Evolutionary conservation across 139 green algal genomes (phyloP).

Genomic region (Picochlorum sp.): DNA sequence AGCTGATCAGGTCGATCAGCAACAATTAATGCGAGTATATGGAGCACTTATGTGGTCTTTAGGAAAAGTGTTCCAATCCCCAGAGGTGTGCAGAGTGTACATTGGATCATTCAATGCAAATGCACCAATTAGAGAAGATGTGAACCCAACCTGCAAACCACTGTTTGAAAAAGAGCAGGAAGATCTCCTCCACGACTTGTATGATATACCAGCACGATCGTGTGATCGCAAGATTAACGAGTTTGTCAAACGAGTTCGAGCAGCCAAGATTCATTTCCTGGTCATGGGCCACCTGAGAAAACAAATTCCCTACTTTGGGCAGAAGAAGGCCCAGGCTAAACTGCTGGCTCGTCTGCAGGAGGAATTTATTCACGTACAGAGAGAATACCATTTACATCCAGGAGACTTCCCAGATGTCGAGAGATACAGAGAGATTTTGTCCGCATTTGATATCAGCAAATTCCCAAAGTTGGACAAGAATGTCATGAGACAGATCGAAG

Average conservation of each 20-base stretch:
- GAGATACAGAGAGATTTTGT: constrained; percentile 75
- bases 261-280: constrained; percentile 84
- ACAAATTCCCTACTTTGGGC: constrained; percentile 81
- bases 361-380: constrained; percentile 73
- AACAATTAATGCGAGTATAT: constrained; percentile 98
- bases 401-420: constrained; percentile 86
- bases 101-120: constrained; percentile 82
- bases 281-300: constrained; percentile 77
- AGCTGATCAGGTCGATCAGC: constrained; percentile 77
- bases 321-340: constrained; percentile 52
- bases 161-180: constrained; percentile 89
- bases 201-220: constrained; percentile 73
- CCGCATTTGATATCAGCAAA: constrained; percentile 66
- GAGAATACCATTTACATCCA: constrained; percentile 79
- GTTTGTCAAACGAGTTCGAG: constrained; percentile 94
- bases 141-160: constrained; percentile 62
- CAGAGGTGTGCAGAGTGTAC: constrained; percentile 89
- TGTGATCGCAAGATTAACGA: constrained; percentile 92
- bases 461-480: constrained; percentile 68
- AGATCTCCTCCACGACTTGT: constrained; percentile 84
- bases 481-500: constrained; percentile 63
- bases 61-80: constrained; percentile 86
- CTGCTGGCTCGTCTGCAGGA: constrained; percentile 49
- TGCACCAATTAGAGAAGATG: constrained; percentile 41
- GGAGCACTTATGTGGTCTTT: constrained; percentile 98